Evolutionary conservation across 2,329 filamentous ascomycete genomes (phyloP), one percentile per base, ranked within the genome.

Genomic region (Hymenoscyphus salicellus): DNA sequence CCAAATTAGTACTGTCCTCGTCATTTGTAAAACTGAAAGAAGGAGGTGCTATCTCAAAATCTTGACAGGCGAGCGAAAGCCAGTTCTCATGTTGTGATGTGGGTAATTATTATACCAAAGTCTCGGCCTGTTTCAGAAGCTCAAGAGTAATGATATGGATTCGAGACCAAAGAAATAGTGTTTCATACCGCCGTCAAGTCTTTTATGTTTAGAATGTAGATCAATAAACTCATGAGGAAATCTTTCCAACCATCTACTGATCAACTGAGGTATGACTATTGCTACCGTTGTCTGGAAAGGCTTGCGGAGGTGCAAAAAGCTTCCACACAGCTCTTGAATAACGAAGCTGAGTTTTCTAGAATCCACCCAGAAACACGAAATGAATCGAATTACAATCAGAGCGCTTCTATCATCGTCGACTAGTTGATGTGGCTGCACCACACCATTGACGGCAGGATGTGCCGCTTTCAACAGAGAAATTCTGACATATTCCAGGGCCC

Each of bases 331-430:
- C 75, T 90, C 88, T 69, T 89, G 86, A 43, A 90, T 83, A 61
- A 90, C 73, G 23, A 84, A 75, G 46, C 85, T 83, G 16, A 90
- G 79, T 75, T 88, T 89, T 56, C 81, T 79, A 49, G 80, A 80
- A 71, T 89, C 86, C 23, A 89, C 83, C 85, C 86, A 89, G 69
- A 88, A 84, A 72, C 83, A 88, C 17, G 85, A 83, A 30, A 89
- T 77, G 38, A 89, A 79, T 43, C 85, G 82, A 58, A 90, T 75
- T 11, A 84, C 79, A 20, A 86, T 80, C 14, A 89, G 78, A 1
- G 83, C 80, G 28, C 65, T 73, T 63, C 69, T 70, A 55, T 76
- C 75, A 60, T 75, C 73, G 14, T 75, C 73, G 23, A 61, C 64
- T 38, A 69, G 61, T 46, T 62, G 26, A 36, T 65, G 70, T n/a